A percentile compares a stretch with the other conserved stretches of the same genome.
Evolutionary conservation across 192 early-diverging fungal species (phyloP).

Genomic region (Linderina pennispora): DNA sequence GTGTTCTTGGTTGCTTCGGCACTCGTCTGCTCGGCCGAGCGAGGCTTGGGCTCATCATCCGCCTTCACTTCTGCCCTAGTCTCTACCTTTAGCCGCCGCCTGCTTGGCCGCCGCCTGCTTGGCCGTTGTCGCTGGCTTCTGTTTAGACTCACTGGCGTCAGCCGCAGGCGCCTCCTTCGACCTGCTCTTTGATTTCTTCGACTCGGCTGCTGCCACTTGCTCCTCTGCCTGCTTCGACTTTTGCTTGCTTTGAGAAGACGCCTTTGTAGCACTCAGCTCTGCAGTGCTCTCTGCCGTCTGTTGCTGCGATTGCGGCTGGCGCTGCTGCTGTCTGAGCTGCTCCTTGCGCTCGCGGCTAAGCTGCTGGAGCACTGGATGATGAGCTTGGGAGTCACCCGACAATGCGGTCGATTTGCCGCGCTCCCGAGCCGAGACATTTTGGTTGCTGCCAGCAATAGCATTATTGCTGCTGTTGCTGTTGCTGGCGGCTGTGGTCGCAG

Average conservation of each 20-base stretch:
- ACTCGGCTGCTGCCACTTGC: background rate
- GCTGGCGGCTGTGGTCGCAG: too few species aligned
- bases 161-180: background rate
- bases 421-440: too few species aligned
- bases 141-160: background rate
- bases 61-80: too few species aligned
- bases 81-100: too few species aligned
- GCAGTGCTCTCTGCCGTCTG: background rate
- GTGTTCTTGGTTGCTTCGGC: too few species aligned
- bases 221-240: background rate
- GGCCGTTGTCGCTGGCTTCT: background rate
- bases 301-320: conserved; percentile 3
- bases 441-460: too few species aligned
- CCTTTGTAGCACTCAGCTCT: background rate
- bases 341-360: conserved; percentile 39
- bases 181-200: background rate
- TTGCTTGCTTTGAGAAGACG: background rate
- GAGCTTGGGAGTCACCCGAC: too few species aligned
- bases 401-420: too few species aligned
- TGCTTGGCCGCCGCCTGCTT: background rate
- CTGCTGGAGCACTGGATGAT: conserved; percentile 37
- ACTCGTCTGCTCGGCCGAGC: too few species aligned
- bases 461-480: too few species aligned
- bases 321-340: conserved; percentile 25
- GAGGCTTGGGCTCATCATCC: too few species aligned